A percentile compares a stretch with the other conserved stretches of the same genome.
phyloP scores from a whole-genome alignment of 345 rosid genomes.

The Aethionema arabicum region DNA sequence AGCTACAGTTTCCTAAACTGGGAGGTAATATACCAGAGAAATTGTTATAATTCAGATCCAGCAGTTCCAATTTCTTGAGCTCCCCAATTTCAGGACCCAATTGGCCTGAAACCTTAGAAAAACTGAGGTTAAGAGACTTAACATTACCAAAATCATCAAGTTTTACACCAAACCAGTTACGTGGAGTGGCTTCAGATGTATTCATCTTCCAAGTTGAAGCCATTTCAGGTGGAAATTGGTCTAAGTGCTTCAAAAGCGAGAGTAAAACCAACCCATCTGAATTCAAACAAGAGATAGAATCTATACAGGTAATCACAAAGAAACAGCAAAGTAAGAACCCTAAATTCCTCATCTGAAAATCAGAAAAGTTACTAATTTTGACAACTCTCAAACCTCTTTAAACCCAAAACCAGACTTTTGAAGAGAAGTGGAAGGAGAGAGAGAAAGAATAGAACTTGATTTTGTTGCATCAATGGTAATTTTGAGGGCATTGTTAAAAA shows the following conservation, averaged over 20 bases:
- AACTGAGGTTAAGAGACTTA: constrained; percentile 44
- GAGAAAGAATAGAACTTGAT: constrained; percentile 15
- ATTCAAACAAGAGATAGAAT: constrained; percentile 38
- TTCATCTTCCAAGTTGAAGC: constrained; percentile 48
- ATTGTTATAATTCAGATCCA: constrained; percentile 50
- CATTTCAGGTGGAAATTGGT: constrained; percentile 37
- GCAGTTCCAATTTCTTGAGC: constrained; percentile 40
- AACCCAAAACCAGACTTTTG: constrained; percentile 4
- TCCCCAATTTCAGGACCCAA: constrained; percentile 57
- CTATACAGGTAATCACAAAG: constrained; percentile 11
- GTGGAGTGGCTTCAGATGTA: constrained; percentile 50
- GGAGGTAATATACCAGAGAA: constrained; percentile 54
- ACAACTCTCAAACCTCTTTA: constrained; percentile 12
- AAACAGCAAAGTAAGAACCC: constrained; percentile 23
- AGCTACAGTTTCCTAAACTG: constrained; percentile 47
- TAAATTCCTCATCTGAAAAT: constrained; percentile 24
- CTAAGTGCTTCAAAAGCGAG: constrained; percentile 54
- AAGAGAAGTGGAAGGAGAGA: not conserved
- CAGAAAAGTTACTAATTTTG: constrained; percentile 3
- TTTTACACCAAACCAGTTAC: constrained; percentile 59
- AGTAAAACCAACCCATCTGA: constrained; percentile 51
- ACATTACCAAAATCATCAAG: constrained; percentile 45
- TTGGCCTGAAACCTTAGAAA: constrained; percentile 53
- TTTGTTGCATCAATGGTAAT: not conserved
- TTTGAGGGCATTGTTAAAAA: constrained; percentile 6